Conservation (phyloP, 768 basidiomycete species). For the Tylopilus intermedius region DNA sequence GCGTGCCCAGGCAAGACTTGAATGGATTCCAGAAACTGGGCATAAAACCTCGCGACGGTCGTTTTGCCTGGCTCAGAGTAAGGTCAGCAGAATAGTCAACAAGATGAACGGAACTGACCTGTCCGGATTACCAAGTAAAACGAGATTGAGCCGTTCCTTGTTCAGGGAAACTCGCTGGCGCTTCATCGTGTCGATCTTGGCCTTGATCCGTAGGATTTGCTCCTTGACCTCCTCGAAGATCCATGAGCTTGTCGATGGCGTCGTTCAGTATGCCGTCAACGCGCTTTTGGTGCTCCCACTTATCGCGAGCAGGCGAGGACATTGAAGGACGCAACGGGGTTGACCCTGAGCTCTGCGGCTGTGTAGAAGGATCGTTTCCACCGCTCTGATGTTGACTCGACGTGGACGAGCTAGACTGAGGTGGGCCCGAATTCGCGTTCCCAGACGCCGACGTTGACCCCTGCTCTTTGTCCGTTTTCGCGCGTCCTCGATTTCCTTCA, state of each 20-base stretch:
- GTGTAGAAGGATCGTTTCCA: not conserved
- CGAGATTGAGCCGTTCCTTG: conserved; percentile 56
- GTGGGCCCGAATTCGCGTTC: not conserved
- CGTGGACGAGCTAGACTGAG: not conserved
- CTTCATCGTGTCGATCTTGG: conserved; percentile 41
- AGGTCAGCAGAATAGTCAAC: not conserved
- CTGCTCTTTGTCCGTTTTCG: conserved; percentile 5
- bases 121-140: conserved; percentile 69
- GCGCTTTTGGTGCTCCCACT: conserved; percentile 34
- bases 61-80: conserved; percentile 8
- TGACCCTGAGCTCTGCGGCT: conserved; percentile 1
- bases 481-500: conserved; percentile 10
- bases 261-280: conserved; percentile 47
- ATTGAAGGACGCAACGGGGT: conserved; percentile 2
- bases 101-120: conserved; percentile 53
- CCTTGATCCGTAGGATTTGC: conserved; percentile 53
- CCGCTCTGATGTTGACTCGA: conserved; percentile 2
- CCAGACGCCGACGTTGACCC: not conserved
- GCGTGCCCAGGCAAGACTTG: conserved; percentile 46
- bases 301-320: conserved; percentile 12
- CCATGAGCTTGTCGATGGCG: conserved; percentile 62
- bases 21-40: conserved; percentile 54
- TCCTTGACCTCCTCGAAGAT: conserved; percentile 60
- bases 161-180: conserved; percentile 48
- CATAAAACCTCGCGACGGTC: conserved; percentile 49